These are phyloP conservation scores for Chalciporus pseudorubinellus DNA, from an alignment of 768 basidiomycete genomes.

Conservation along the genomic window DNA sequence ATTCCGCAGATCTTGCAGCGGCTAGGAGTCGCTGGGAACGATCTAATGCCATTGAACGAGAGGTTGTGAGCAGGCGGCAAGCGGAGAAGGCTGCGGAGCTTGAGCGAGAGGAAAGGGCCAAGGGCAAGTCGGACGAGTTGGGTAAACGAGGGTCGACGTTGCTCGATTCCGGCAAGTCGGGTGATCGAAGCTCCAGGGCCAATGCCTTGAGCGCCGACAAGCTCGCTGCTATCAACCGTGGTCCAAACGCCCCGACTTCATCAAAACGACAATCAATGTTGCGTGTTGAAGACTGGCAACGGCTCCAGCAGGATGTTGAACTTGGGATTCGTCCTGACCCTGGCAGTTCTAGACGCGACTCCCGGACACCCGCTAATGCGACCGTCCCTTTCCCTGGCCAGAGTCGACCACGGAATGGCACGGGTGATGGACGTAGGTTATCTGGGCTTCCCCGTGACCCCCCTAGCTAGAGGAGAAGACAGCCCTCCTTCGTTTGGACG, in stretches of 20 bases:
- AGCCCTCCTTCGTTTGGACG: neutral
- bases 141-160: slow-evolving; percentile 35
- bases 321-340: slow-evolving; percentile 29
- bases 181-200: slow-evolving; percentile 35
- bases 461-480: slow-evolving; percentile 28
- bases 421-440: slow-evolving; percentile 29
- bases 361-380: slow-evolving; percentile 15
- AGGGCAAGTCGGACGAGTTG: slow-evolving; percentile 43
- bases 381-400: slow-evolving; percentile 36
- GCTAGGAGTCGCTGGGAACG: slow-evolving; percentile 83
- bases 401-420: slow-evolving; percentile 16
- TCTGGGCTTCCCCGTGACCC: slow-evolving; percentile 40
- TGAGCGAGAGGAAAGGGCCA: slow-evolving; percentile 46
- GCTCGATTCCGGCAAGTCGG: slow-evolving; percentile 32
- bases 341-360: slow-evolving; percentile 21
- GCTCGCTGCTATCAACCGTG: slow-evolving; percentile 43
- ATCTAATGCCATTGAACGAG: slow-evolving; percentile 68
- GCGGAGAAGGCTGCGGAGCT: slow-evolving; percentile 60
- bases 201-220: slow-evolving; percentile 54
- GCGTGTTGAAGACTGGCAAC: slow-evolving; percentile 87
- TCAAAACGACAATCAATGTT: slow-evolving; percentile 68
- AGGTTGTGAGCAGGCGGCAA: slow-evolving; percentile 69
- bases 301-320: slow-evolving; percentile 56
- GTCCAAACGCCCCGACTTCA: slow-evolving; percentile 31
- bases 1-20: slow-evolving; percentile 70